A percentile compares a stretch with the other conserved stretches of the same genome.
Evolutionary conservation across 1,139 yeast species (phyloP).

Genomic region (Starmera stellimalicola): DNA sequence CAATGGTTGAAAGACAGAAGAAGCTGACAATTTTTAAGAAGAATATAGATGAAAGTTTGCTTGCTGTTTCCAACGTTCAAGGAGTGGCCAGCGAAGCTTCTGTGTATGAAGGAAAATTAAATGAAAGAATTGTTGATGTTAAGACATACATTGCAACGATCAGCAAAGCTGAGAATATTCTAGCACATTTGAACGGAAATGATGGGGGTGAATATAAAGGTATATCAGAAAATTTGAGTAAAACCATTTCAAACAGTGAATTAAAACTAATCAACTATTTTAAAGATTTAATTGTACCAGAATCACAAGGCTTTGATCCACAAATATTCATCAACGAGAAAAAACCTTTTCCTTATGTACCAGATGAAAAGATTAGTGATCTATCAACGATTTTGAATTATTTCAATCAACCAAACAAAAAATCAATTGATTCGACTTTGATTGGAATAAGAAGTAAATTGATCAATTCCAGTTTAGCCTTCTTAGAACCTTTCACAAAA

Average conservation of each 20-base stretch:
- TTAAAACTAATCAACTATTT: constrained; percentile 26
- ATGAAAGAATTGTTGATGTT: constrained; percentile 22
- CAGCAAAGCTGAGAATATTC: constrained; percentile 29
- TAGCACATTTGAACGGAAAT: constrained; percentile 24
- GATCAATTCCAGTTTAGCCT: constrained; percentile 32
- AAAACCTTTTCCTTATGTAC: constrained; percentile 30
- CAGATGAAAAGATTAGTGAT: constrained; percentile 28
- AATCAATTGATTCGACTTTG: constrained; percentile 33
- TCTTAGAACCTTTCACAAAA: constrained; percentile 37
- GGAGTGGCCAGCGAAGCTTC: constrained; percentile 55
- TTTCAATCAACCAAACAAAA: constrained; percentile 29
- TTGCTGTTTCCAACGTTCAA: constrained; percentile 53
- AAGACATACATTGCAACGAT: constrained; percentile 27
- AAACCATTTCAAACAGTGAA: constrained; percentile 24
- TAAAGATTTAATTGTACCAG: constrained; percentile 17
- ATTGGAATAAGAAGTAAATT: constrained; percentile 37
- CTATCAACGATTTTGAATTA: constrained; percentile 35
- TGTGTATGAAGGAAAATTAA: constrained; percentile 35
- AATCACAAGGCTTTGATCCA: constrained; percentile 31
- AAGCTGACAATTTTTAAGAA: constrained; percentile 43
- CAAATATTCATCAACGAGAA: constrained; percentile 26
- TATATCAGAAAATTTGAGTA: constrained; percentile 25
- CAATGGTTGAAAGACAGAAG: constrained; percentile 59
- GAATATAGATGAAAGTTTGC: constrained; percentile 53
- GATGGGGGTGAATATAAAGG: constrained; percentile 27